These are phyloP conservation scores for Coniosporium apollinis DNA, from an alignment of 495 filamentous ascomycete species.

Conservation along the genomic window DNA sequence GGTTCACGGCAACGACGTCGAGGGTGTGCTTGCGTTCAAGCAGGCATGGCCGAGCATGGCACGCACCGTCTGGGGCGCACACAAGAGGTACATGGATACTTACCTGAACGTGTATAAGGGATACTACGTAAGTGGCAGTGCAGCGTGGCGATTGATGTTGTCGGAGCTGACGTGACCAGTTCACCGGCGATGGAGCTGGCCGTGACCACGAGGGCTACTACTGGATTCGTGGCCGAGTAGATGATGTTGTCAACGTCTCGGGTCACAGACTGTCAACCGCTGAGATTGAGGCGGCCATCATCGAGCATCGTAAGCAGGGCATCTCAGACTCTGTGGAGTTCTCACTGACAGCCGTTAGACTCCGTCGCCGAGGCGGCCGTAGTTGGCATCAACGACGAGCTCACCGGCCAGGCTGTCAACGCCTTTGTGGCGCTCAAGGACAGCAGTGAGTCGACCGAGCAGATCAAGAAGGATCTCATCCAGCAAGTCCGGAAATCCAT, in stretches of 20 bases:
- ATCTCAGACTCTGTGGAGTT: not conserved
- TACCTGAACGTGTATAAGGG: slow-evolving; percentile 97
- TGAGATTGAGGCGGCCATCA: slow-evolving; percentile 90
- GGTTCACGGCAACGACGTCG: slow-evolving; percentile 89
- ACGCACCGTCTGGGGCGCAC: slow-evolving; percentile 92
- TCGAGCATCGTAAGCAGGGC: slow-evolving; percentile 58
- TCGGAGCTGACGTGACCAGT: too few relatives aligned
- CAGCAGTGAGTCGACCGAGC: slow-evolving; percentile 57
- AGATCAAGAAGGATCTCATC: slow-evolving; percentile 80
- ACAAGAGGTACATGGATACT: slow-evolving; percentile 97
- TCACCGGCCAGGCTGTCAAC: slow-evolving; percentile 93
- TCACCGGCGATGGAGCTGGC: slow-evolving; percentile 94
- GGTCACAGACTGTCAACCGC: slow-evolving; percentile 93
- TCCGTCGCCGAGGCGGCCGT: slow-evolving; percentile 89
- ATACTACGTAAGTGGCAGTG: slow-evolving; percentile 90
- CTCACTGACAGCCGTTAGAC: slow-evolving; percentile 20
- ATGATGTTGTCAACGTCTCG: slow-evolving; percentile 96
- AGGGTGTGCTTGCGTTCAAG: slow-evolving; percentile 96
- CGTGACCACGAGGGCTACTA: slow-evolving; percentile 98
- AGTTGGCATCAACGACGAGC: slow-evolving; percentile 80
- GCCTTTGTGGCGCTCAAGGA: slow-evolving; percentile 93
- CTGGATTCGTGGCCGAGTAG: slow-evolving; percentile 97
- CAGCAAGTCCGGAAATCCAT: slow-evolving; percentile 94
- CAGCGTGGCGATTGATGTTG: too few relatives aligned
- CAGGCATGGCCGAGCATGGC: slow-evolving; percentile 98